These are phyloP conservation scores for Mycena olivaceomarginata DNA, from an alignment of 768 basidiomycete species.

Conservation along the genomic window DNA sequence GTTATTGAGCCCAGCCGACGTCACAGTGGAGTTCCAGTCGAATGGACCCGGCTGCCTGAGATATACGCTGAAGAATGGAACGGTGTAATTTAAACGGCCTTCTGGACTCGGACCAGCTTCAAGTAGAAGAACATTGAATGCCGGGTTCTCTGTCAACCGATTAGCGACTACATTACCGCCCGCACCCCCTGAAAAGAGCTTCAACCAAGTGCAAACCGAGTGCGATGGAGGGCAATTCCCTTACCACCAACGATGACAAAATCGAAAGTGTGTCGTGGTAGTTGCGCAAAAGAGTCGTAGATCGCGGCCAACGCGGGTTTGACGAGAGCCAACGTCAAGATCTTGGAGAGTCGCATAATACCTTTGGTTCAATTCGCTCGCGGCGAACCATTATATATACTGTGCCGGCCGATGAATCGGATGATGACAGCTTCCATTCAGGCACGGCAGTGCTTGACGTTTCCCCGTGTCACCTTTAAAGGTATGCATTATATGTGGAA, in stretches of 20 bases:
- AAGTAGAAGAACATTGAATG: conserved; percentile 19
- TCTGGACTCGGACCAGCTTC: conserved; percentile 33
- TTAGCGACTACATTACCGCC: conserved; percentile 29
- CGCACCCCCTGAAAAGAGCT: conserved; percentile 13
- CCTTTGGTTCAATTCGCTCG: not conserved
- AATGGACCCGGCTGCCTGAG: conserved; percentile 24
- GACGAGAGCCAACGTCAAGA: conserved; percentile 1
- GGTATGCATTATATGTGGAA: no score
- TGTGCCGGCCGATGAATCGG: not conserved
- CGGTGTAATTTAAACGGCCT: conserved; percentile 25
- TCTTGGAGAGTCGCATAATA: conserved; percentile 5
- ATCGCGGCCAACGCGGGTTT: not conserved
- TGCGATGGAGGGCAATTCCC: not conserved
- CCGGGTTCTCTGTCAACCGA: conserved; percentile 23
- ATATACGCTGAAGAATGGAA: conserved; percentile 17
- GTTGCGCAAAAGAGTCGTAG: not conserved
- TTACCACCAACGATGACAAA: conserved; percentile 19
- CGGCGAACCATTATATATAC: not conserved
- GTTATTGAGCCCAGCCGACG: conserved; percentile 19
- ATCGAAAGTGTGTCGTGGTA: not conserved
- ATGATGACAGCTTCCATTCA: conserved; percentile 21
- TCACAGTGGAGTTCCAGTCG: conserved; percentile 32
- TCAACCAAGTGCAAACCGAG: not conserved
- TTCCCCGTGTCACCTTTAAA: no score
- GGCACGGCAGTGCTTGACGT: not conserved